Evolutionary conservation across 768 basidiomycete genomes (phyloP), one percentile per base, ranked within the genome.

Genomic region (Aureoboletus auriporus): DNA sequence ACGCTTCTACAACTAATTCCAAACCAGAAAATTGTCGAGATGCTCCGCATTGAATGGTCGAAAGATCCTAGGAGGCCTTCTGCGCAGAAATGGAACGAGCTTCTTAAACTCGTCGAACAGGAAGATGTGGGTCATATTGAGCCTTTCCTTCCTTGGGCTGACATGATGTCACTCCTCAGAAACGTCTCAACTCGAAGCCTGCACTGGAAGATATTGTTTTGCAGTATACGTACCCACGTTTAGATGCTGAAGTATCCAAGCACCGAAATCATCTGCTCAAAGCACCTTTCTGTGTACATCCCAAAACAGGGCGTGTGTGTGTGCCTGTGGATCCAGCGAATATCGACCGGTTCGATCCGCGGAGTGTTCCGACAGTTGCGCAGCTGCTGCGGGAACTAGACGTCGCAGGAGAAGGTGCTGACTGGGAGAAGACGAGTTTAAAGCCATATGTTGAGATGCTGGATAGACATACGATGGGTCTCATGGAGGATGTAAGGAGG

Each of bases 211-310:
- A 98, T 52, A 80, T 97, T 50, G 75, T 96, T 40, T 72, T 99
- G 11, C 87, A 92, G 57, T 97, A 96, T 67, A 95, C 89, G 0
- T 99, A 98, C 68, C 95, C 95, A 1, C 83, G 96, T 11, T 79
- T 99, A 46, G 96, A 99, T 66, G 89, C 89, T 12, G 96, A 99
- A 67, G 96, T 99, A 27, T 94, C 93, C 3, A 95, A 98, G 62
- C 91, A 94, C 62, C 80, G 93, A 42, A 98, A 99, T 71, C 96
- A 99, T 73, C 77, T 99, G 71, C 79, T 99, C 46, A 99, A 99
- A 69, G 87, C 92, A 17, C 96, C 96, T 0, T 99, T 99, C 69
- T 96, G 94, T 63, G 74, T 98, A 0, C 96, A 99, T 67, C 96
- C 96, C 0, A 90, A 90, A 54, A 99, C 96, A 2, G 96, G 95